A percentile compares a stretch with the other conserved stretches of the same genome.
phyloP scores from a whole-genome alignment of 2,329 filamentous ascomycete species.

The Ophiocordyceps camponoti-rufipedis region DNA sequence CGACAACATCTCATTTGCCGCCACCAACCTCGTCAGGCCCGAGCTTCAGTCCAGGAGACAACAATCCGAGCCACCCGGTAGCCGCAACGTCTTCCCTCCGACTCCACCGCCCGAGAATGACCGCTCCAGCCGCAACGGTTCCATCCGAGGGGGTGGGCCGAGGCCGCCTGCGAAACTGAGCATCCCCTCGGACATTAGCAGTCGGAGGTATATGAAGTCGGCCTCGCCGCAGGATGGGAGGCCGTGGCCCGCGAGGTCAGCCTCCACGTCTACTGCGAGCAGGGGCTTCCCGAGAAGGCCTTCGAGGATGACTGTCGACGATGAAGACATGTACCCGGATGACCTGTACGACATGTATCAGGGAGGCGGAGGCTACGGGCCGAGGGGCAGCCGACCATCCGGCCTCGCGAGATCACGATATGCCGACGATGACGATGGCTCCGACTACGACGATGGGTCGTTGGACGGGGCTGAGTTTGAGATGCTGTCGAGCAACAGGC shows the following conservation, averaged over 20 bases:
- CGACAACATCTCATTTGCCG: constrained; percentile 79
- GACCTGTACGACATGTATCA: constrained; percentile 51
- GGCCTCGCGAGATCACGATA: constrained; percentile 31
- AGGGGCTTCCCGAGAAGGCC: constrained; percentile 20
- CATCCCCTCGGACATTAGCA: constrained; percentile 32
- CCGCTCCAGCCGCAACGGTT: constrained; percentile 39
- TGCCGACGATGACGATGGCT: constrained; percentile 65
- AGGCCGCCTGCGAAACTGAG: constrained; percentile 45
- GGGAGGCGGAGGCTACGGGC: constrained; percentile 17
- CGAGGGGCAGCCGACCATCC: constrained; percentile 13
- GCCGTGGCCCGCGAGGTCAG: constrained; percentile 21
- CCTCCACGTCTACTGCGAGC: constrained; percentile 22
- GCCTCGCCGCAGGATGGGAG: constrained; percentile 23
- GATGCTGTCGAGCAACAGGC: constrained; percentile 43
- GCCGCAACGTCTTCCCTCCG: constrained; percentile 79
- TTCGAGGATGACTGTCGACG: constrained; percentile 22
- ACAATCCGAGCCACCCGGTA: constrained; percentile 66
- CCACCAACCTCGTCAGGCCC: constrained; percentile 81
- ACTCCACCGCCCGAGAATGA: constrained; percentile 92
- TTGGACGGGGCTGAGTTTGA: constrained; percentile 68
- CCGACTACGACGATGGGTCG: constrained; percentile 50
- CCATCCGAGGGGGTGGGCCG: constrained; percentile 42
- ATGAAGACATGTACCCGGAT: constrained; percentile 45
- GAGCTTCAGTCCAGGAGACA: constrained; percentile 64
- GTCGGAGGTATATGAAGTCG: constrained; percentile 36